Conservation (phyloP, 2,329 filamentous ascomycete genomes). For the Bipolaris cookei region DNA sequence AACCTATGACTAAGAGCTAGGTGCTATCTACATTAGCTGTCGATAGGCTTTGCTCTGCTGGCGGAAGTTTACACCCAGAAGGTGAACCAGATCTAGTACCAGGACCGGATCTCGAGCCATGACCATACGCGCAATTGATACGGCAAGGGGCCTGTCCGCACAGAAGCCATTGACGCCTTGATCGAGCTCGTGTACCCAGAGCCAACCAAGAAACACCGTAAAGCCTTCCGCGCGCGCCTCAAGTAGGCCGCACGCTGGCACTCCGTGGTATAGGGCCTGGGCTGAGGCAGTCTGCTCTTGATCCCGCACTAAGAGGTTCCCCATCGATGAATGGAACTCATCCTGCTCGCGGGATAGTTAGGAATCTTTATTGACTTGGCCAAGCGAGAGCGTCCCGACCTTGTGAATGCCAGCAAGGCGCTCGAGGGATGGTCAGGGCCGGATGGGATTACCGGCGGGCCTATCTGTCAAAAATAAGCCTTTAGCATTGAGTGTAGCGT, state of each 20-base stretch:
- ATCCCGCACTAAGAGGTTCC: neutral
- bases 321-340: neutral
- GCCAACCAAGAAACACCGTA: neutral
- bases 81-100: neutral
- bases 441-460: too few species aligned
- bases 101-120: neutral
- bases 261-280: neutral
- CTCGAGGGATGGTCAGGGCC: too few species aligned
- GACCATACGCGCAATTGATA: neutral
- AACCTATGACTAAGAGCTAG: constrained; percentile 7
- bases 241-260: neutral
- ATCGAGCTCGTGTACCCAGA: neutral
- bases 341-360: neutral
- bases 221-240: neutral
- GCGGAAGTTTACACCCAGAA: neutral
- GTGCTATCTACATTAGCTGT: constrained; percentile 5
- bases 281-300: neutral
- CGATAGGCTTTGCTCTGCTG: constrained; percentile 3
- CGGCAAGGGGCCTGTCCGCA: too few species aligned
- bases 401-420: neutral
- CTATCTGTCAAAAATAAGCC: too few species aligned
- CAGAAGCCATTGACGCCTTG: too few species aligned
- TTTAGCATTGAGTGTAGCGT: too few species aligned
- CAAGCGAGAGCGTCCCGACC: neutral
- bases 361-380: neutral